Base-by-base conservation (phyloP, 2,329 filamentous ascomycete genomes). In the Juglanconis juglandina region DNA sequence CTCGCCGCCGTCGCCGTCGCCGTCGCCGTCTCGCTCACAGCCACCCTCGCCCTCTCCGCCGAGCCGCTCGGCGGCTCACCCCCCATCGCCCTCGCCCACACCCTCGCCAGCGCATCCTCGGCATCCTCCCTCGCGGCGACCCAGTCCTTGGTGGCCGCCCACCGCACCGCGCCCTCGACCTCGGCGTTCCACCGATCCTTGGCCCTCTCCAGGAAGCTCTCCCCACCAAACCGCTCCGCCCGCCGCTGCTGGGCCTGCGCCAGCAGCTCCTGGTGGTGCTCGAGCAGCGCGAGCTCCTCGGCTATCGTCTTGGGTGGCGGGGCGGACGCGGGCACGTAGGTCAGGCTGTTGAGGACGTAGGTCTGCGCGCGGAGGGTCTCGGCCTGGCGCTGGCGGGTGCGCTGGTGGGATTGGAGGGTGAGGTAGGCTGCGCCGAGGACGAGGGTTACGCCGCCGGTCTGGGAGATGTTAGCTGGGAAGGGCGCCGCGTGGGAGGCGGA, bases 101-200 rank as follows among this genome's bases (percentile, higher is more conserved):
- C 64, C n/a, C 75, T 70, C 9, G 74, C 74, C 42, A 78, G 72
- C 37, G 73, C 71, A 13, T 75, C 76, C 71, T 88, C 86, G 65
- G 86, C 74, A 2, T 76, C 78, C 64, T 88, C 83, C 57, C 86
- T 81, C 57, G 87, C 80, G 56, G 80, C 80, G 53, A 78, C 75
- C 88, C 87, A 91, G 71, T 89, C 84, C 63, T 82, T 86, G 39
- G 75, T 80, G 74, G 92, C 85, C 59, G 85, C 82, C 81, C 85
- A 88, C 61, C 79, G 80, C 58, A 89, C 87, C 55, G 87, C 81
- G 63, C 80, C 79, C 71, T 88, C 83, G 41, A 94, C 74, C 73
- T 94, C 90, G 54, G 81, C 74, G 72, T 95, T 94, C 90, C 90
- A 94, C 62, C 84, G 79, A 68, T 90, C 87, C 77, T 94, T 94